Percentiles rank a stretch among this genome's conserved stretches.
These are phyloP conservation scores for Aspergillus campestris DNA, from an alignment of 495 filamentous ascomycete genomes.

Conservation along the genomic window DNA sequence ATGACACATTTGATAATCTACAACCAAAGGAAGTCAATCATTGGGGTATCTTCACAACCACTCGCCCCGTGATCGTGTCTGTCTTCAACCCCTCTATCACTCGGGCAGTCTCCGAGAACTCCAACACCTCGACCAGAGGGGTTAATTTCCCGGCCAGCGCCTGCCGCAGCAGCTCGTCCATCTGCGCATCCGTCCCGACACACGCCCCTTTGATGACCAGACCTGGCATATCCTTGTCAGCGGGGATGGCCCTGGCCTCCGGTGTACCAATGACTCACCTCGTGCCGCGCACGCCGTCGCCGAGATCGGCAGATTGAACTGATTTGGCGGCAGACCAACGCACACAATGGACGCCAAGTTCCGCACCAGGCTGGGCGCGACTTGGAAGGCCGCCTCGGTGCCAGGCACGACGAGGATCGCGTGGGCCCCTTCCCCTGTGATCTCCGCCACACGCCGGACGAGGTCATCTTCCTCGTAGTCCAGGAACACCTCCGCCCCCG, in stretches of 20 bases:
- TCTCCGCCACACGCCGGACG: slow-evolving; percentile 12
- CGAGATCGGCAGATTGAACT: slow-evolving; percentile 20
- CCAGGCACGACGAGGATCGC: slow-evolving; percentile 23
- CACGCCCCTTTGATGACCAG: slow-evolving; percentile 22
- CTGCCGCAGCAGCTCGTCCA: slow-evolving; percentile 15
- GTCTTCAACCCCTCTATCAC: slow-evolving; percentile 11
- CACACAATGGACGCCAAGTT: slow-evolving; percentile 21
- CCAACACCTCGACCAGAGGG: slow-evolving; percentile 16
- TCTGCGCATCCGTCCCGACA: slow-evolving; percentile 21
- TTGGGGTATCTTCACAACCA: slow-evolving; percentile 17
- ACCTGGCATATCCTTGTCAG: slow-evolving; percentile 6
- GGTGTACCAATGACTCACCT: slow-evolving; percentile 9
- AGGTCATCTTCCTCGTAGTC: slow-evolving; percentile 26
- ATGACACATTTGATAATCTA: too few relatives aligned
- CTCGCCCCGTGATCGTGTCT: slow-evolving; percentile 16
- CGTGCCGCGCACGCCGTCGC: slow-evolving; percentile 20
- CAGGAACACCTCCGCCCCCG: slow-evolving; percentile 23
- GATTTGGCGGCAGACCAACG: slow-evolving; percentile 23
- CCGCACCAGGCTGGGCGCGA: slow-evolving; percentile 19
- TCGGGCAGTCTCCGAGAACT: slow-evolving; percentile 12
- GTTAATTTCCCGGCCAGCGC: slow-evolving; percentile 14
- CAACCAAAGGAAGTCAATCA: neutral
- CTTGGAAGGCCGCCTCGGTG: slow-evolving; percentile 16
- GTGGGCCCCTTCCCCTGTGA: slow-evolving; percentile 25
- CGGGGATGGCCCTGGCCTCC: neutral